These are phyloP conservation scores for Russula foetens DNA, from an alignment of 768 basidiomycete species.

Conservation along the genomic window DNA sequence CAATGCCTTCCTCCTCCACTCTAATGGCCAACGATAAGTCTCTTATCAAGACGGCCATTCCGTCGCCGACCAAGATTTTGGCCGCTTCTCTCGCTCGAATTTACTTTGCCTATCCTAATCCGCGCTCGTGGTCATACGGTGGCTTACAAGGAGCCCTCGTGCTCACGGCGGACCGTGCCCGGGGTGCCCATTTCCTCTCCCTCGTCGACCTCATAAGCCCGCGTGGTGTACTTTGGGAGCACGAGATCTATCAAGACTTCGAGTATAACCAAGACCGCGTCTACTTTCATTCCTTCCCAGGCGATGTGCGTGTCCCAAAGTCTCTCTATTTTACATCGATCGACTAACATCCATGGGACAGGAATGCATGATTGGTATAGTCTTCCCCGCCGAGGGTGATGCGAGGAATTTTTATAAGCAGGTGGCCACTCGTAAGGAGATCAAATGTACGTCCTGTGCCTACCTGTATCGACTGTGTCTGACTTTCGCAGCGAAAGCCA, in stretches of 20 bases:
- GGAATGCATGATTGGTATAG: slow-evolving; percentile 88
- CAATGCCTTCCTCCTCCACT: slow-evolving; percentile 68
- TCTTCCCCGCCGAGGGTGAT: slow-evolving; percentile 81
- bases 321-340: background rate
- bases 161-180: slow-evolving; percentile 53
- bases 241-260: slow-evolving; percentile 79
- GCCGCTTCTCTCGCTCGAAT: slow-evolving; percentile 79
- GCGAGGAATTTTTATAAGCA: slow-evolving; percentile 84
- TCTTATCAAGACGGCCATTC: slow-evolving; percentile 59
- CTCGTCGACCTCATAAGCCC: slow-evolving; percentile 82
- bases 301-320: slow-evolving; percentile 65
- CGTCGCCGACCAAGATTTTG: slow-evolving; percentile 56
- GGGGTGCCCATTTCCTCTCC: slow-evolving; percentile 53
- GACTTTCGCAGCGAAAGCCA: slow-evolving; percentile 32
- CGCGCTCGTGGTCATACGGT: slow-evolving; percentile 73
- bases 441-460: slow-evolving; percentile 28
- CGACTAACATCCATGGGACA: slow-evolving; percentile 27
- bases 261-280: slow-evolving; percentile 77
- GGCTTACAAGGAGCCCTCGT: slow-evolving; percentile 84
- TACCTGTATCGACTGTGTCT: background rate
- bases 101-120: slow-evolving; percentile 82
- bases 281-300: slow-evolving; percentile 88
- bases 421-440: slow-evolving; percentile 56
- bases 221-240: slow-evolving; percentile 86
- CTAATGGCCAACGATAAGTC: slow-evolving; percentile 69